Base-by-base conservation (phyloP, 139 green algal species). In the Raphidocelis subcapitata region DNA sequence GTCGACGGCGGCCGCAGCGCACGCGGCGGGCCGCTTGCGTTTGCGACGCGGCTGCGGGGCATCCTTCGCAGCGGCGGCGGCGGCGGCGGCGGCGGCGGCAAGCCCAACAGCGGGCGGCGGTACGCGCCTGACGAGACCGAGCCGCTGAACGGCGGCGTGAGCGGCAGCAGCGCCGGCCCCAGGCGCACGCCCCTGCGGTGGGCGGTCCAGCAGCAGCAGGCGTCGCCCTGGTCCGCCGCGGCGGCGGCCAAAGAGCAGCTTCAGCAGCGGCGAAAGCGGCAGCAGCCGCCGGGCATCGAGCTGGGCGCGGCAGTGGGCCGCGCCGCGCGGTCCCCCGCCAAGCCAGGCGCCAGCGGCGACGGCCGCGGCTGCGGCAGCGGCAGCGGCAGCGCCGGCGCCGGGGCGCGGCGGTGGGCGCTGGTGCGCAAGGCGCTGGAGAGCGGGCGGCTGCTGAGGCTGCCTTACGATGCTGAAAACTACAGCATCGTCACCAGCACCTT, bases 401-500 rank as follows among this genome's bases (percentile, higher is more conserved):
- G 41, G 8, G 41, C 41, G 41, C 3, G 26, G 15, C 28, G 65
- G 28, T 74, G 67, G 67, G 37, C 35, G n/a, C 33, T 47, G 3
- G 67, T 74, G 67, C 33, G 55, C 5, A 10, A 26, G 21, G 54
- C 67, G 32, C 46, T 59, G 18, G 23, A 57, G 23, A 55, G 24
- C 36, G 37, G 59, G n/a, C 24, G 35, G 67, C 36, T 74, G 36
- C 36, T 3, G 15, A 26, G 28, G 54, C 55, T 74, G 36, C 72
- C 37, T 14, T 3, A 62, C 3, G 29, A 59, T n/a, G 36, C 54
- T 5, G 15, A 55, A 2, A n/a, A 14, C 23, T 78, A 78, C 52
- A 67, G 49, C 65, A 32, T 78, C 2, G 63, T 78, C n/a, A 67
- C 62, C 60, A n/a, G 61, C 29, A 78, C 72, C 4, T 78, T 78